Conservation (phyloP, 2,329 filamentous ascomycete genomes). For the Xylariales sp. region DNA sequence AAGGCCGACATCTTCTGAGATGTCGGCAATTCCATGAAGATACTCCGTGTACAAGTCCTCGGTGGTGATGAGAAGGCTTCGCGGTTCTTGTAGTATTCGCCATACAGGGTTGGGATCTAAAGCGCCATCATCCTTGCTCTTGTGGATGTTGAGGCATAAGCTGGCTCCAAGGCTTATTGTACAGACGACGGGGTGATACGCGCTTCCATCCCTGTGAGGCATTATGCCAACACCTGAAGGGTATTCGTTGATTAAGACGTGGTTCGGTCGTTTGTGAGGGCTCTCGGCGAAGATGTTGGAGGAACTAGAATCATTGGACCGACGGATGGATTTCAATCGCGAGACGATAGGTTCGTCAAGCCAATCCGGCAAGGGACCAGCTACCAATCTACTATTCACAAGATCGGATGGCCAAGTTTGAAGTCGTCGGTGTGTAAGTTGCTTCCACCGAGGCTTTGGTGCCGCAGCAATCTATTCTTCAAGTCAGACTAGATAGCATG, state of each 20-base stretch:
- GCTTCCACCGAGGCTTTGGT: conserved; percentile 77
- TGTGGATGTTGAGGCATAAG: conserved; percentile 73
- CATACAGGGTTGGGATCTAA: conserved; percentile 45
- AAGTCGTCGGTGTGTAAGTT: conserved; percentile 78
- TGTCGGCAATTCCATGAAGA: conserved; percentile 69
- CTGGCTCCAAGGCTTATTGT: conserved; percentile 80
- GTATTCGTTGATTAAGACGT: conserved; percentile 94
- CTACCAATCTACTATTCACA: conserved; percentile 71
- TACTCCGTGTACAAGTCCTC: conserved; percentile 63
- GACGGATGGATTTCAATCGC: conserved; percentile 49
- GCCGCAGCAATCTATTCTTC: conserved; percentile 53
- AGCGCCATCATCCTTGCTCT: conserved; percentile 57
- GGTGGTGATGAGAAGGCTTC: conserved; percentile 73
- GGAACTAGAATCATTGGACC: conserved; percentile 24
- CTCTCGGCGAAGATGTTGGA: conserved; percentile 54
- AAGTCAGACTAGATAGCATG: conserved; percentile 31
- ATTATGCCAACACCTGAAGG: conserved; percentile 86
- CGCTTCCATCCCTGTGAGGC: conserved; percentile 88
- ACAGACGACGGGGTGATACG: conserved; percentile 84
- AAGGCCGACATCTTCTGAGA: conserved; percentile 62
- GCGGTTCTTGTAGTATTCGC: conserved; percentile 74
- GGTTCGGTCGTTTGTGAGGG: conserved; percentile 75
- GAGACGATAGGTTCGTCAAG: conserved; percentile 65
- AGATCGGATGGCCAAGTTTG: conserved; percentile 88
- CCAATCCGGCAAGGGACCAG: conserved; percentile 69